Percentiles rank a stretch among this genome's conserved stretches.
phyloP scores from a whole-genome alignment of 305 asterid genomes.

The Rubia balearica region DNA sequence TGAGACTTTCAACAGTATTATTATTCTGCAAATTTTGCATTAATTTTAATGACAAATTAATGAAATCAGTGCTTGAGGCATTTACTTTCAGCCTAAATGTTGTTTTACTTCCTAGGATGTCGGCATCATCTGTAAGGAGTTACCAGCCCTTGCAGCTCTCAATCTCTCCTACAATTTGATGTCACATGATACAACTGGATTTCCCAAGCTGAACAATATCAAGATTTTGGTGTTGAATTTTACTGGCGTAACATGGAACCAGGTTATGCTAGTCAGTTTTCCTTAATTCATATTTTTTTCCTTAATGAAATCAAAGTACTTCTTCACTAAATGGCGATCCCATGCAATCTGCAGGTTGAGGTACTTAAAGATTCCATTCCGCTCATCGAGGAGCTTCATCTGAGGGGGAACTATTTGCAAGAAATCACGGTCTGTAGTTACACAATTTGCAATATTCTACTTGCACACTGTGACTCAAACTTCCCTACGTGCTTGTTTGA shows the following conservation, averaged over 20 bases:
- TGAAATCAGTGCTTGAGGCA: slow-evolving; percentile 10
- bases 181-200: slow-evolving; percentile 41
- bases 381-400: slow-evolving; percentile 75
- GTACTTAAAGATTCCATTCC: slow-evolving; percentile 64
- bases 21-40: not conserved
- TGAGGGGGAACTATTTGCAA: slow-evolving; percentile 63
- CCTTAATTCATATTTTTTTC: slow-evolving; percentile 1
- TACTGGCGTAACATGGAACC: slow-evolving; percentile 70
- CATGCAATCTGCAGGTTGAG: slow-evolving; percentile 57
- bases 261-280: slow-evolving; percentile 35
- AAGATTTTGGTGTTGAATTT: slow-evolving; percentile 71
- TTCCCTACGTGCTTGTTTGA: not conserved
- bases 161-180: slow-evolving; percentile 62
- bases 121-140: slow-evolving; percentile 54
- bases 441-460: slow-evolving; percentile 10
- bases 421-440: slow-evolving; percentile 51
- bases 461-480: slow-evolving; percentile 10
- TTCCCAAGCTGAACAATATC: slow-evolving; percentile 53
- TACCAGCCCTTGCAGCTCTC: slow-evolving; percentile 64
- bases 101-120: slow-evolving; percentile 49
- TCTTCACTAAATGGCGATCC: slow-evolving; percentile 12
- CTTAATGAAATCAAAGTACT: slow-evolving; percentile 5
- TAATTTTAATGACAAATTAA: not conserved
- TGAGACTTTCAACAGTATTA: not conserved
- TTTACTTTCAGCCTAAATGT: slow-evolving; percentile 9